Base-by-base conservation (phyloP, 306 rosid species). In the Calophaca sinica region DNA sequence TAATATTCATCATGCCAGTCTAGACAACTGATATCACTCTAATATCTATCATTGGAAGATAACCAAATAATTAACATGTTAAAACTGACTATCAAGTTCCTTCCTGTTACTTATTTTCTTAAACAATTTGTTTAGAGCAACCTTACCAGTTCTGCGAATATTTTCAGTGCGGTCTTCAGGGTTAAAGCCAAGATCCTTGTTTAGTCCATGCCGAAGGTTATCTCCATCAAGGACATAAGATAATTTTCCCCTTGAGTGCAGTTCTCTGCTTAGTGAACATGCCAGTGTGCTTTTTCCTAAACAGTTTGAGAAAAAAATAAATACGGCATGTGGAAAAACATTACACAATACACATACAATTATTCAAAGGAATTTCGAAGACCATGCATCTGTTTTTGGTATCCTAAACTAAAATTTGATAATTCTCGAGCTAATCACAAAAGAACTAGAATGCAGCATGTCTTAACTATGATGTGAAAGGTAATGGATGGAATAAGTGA, bases 261-360 rank as follows among this genome's bases (percentile, higher is more conserved):
- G 84, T 48, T 86, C 93, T 65, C 89, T 85, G 75, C 93, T 85
- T 42, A 89, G 44, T 50, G 93, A 81, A 81, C 92, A 92, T 4
- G 97, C 93, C 73, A 92, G 66, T n/a, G 93, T 89, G 83, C 93
- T 92, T 86, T 92, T 92, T 79, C 97, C 97, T 92, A 84, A 67
- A 66, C 6, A 75, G 59, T 70, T 81, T 63, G 62, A 54, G 70
- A 72, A 59, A 46, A 51, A 53, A 70, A 71, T 79, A 50, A 81
- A 41, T 15, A 58, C 4, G 7, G 36, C 54, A 48, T 46, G 60
- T 13, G 26, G 33, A 11, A 68, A 68, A 44, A 70, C 41, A 20
- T 20, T 20, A 20, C 26, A 62, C 48, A 31, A 54, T 53, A 69
- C 29, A 50, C 26, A 62, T 3, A 69, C 28, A 53, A 20, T 54